These are phyloP conservation scores for Penicillium psychrofluorescens DNA, from an alignment of 495 filamentous ascomycete species.

Conservation along the genomic window DNA sequence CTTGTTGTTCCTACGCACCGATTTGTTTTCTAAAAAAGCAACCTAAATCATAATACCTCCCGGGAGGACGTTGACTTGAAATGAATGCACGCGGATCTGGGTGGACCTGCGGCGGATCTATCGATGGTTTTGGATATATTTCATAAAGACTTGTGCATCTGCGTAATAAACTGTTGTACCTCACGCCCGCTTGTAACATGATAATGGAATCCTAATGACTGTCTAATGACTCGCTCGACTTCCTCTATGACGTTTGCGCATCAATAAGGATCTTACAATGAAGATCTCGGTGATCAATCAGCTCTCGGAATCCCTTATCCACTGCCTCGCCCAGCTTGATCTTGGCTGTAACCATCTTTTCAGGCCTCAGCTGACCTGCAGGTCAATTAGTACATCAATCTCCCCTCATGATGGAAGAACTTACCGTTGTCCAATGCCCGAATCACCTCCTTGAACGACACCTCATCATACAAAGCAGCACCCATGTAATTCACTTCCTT, in stretches of 20 bases:
- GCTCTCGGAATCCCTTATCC: slow-evolving; percentile 48
- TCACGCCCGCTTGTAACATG: too few species aligned
- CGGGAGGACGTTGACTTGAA: too few species aligned
- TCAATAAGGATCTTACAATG: slow-evolving; percentile 36
- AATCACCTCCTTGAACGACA: slow-evolving; percentile 49
- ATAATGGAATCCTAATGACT: too few species aligned
- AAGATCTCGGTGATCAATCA: slow-evolving; percentile 49
- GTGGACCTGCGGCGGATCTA: too few species aligned
- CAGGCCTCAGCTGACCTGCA: slow-evolving; percentile 43
- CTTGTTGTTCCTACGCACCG: too few species aligned
- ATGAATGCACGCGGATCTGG: too few species aligned
- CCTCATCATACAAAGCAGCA: slow-evolving; percentile 46
- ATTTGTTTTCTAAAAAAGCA: too few species aligned
- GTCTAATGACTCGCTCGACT: too few species aligned
- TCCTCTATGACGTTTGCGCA: slow-evolving; percentile 1
- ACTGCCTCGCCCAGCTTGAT: slow-evolving; percentile 48
- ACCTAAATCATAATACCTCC: too few species aligned
- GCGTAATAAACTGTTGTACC: too few species aligned
- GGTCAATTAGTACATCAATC: not conserved
- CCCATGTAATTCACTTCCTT: slow-evolving; percentile 41
- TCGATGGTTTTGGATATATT: too few species aligned
- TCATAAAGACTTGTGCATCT: too few species aligned
- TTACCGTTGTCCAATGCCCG: slow-evolving; percentile 41
- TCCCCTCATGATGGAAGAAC: slow-evolving; percentile 1
- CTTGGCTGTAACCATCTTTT: slow-evolving; percentile 51